A percentile compares a stretch with the other conserved stretches of the same genome.
phyloP scores from a whole-genome alignment of 805 yeast species.

The Helenozyma baotianmanensis region DNA sequence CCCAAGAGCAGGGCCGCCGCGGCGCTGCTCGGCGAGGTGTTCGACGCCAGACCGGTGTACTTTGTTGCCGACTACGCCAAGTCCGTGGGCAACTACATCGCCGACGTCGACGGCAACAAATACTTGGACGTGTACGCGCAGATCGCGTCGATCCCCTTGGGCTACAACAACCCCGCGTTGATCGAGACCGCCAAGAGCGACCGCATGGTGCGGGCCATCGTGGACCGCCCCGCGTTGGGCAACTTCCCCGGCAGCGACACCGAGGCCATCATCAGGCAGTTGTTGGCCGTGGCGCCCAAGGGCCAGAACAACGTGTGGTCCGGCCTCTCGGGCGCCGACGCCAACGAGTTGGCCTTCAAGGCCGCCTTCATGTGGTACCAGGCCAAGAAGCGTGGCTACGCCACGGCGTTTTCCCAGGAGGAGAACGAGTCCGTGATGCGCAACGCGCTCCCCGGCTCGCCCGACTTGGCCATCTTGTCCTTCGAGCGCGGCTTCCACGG shows the following conservation, averaged over 20 bases:
- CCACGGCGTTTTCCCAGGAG: constrained; percentile 55
- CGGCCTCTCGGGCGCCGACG: constrained; percentile 81
- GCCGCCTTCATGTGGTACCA: constrained; percentile 84
- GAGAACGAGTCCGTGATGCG: constrained; percentile 75
- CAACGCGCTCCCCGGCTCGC: constrained; percentile 83
- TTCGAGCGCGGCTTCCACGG: constrained; percentile 93
- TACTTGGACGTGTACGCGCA: constrained; percentile 76
- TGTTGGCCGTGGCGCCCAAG: constrained; percentile 69
- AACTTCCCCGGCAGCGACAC: constrained; percentile 49
- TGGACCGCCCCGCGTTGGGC: constrained; percentile 82
- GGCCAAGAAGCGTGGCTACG: constrained; percentile 59
- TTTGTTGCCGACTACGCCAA: constrained; percentile 72
- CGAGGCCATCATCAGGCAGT: constrained; percentile 48
- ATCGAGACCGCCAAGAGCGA: constrained; percentile 64
- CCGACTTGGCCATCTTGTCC: constrained; percentile 79
- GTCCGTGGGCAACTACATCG: constrained; percentile 74
- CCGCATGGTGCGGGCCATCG: constrained; percentile 66
- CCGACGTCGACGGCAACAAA: constrained; percentile 74
- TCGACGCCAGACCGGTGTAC: constrained; percentile 70
- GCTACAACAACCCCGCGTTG: constrained; percentile 80
- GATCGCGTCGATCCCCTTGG: constrained; percentile 80
- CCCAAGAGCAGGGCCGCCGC: constrained; percentile 57
- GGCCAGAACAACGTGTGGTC: constrained; percentile 75
- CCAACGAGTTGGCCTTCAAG: constrained; percentile 84
- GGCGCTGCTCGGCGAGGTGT: constrained; percentile 53